Evolutionary conservation across 2,329 filamentous ascomycete genomes (phyloP).

Genomic region (Penicillium sp.): DNA sequence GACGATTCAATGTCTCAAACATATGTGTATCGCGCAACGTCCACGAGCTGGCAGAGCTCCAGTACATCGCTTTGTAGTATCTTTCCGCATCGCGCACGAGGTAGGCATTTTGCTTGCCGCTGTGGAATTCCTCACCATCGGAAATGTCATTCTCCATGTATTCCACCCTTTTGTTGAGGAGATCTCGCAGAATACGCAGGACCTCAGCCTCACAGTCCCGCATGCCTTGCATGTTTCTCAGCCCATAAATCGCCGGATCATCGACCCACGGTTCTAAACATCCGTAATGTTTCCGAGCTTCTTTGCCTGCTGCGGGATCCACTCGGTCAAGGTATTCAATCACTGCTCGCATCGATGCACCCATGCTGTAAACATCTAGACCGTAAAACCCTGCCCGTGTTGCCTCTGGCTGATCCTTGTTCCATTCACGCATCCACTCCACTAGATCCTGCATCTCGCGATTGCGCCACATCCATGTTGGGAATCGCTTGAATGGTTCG

Average conservation of each 20-base stretch:
- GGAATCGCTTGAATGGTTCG: conserved; percentile 49
- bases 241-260: conserved; percentile 49
- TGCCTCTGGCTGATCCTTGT: conserved; percentile 30
- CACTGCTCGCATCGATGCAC: conserved; percentile 44
- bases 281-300: conserved; percentile 45
- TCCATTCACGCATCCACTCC: conserved; percentile 50
- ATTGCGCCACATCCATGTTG: conserved; percentile 56
- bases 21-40: conserved; percentile 52
- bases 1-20: conserved; percentile 47
- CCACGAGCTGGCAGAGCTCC: conserved; percentile 48
- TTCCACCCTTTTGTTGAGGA: conserved; percentile 43
- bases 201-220: conserved; percentile 47
- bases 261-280: conserved; percentile 49
- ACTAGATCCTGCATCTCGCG: conserved; percentile 49
- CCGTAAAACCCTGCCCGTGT: conserved; percentile 46
- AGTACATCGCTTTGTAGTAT: conserved; percentile 53
- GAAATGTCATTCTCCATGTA: conserved; percentile 30
- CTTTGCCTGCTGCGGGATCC: conserved; percentile 42
- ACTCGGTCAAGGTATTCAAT: conserved; percentile 48
- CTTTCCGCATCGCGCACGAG: conserved; percentile 48
- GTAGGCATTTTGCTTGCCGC: conserved; percentile 50
- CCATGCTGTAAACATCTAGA: conserved; percentile 51
- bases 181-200: conserved; percentile 43
- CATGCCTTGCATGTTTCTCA: conserved; percentile 41
- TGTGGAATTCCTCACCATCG: conserved; percentile 48